phyloP scores from a whole-genome alignment of 805 yeast genomes.

The Cyberlindnera petersonii region DNA sequence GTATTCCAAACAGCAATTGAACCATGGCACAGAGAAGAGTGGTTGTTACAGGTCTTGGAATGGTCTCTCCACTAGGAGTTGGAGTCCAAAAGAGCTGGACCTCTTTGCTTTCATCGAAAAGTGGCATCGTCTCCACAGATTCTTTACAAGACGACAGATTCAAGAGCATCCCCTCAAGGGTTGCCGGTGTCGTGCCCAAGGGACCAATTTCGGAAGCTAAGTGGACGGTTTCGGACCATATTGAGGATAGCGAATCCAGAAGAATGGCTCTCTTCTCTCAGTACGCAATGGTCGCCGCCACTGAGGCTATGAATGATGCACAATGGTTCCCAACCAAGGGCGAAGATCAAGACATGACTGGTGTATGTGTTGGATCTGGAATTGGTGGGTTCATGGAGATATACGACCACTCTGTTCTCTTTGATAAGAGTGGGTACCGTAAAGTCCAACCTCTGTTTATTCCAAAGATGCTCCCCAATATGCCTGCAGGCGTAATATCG shows the following conservation, averaged over 20 bases:
- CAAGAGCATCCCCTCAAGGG: conserved; percentile 60
- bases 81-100: conserved; percentile 56
- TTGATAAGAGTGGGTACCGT: conserved; percentile 50
- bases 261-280: conserved; percentile 71
- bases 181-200: conserved; percentile 69
- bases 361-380: conserved; percentile 91
- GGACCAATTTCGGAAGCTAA: conserved; percentile 40
- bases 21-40: conserved; percentile 44
- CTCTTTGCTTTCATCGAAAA: conserved; percentile 43
- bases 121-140: conserved; percentile 58
- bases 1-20: neutral
- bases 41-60: conserved; percentile 89
- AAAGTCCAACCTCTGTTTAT: conserved; percentile 82
- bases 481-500: conserved; percentile 92
- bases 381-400: conserved; percentile 82
- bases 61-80: conserved; percentile 81
- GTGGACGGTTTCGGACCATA: conserved; percentile 52
- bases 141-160: conserved; percentile 28
- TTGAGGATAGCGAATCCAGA: conserved; percentile 40
- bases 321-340: conserved; percentile 40
- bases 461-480: conserved; percentile 78
- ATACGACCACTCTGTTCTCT: conserved; percentile 56
- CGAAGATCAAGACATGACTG: conserved; percentile 39
- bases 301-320: conserved; percentile 74
- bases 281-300: conserved; percentile 71